Evolutionary conservation across 1,284 basidiomycete species (phyloP).

Genomic region (Coriolopsis trogii): DNA sequence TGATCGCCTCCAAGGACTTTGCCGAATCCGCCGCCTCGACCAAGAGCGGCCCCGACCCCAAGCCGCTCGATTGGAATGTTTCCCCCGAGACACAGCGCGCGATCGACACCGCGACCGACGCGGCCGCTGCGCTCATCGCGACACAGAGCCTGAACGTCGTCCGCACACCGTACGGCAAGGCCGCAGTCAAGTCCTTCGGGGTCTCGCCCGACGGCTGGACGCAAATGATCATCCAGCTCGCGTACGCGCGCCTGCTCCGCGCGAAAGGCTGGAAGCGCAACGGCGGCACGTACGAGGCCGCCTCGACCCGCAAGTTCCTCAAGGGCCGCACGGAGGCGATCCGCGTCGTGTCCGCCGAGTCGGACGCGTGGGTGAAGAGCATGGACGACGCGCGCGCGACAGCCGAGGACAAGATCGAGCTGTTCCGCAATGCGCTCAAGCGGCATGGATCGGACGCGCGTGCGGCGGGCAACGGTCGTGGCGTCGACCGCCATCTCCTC

Average conservation of each 20-base stretch:
- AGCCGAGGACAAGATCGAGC: slow-evolving; percentile 49
- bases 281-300: slow-evolving; percentile 87
- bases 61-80: slow-evolving; percentile 69
- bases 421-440: slow-evolving; percentile 71
- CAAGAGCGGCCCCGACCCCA: slow-evolving; percentile 25
- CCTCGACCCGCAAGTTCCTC: slow-evolving; percentile 81
- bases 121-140: slow-evolving; percentile 63
- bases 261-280: slow-evolving; percentile 40
- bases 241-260: slow-evolving; percentile 70
- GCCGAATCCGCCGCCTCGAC: slow-evolving; percentile 44
- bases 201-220: slow-evolving; percentile 92
- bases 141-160: slow-evolving; percentile 71
- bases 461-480: slow-evolving; percentile 71
- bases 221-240: slow-evolving; percentile 88
- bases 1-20: slow-evolving; percentile 60
- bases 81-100: slow-evolving; percentile 47
- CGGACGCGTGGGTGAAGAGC: slow-evolving; percentile 71
- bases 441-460: slow-evolving; percentile 74
- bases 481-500: slow-evolving; percentile 84
- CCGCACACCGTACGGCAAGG: slow-evolving; percentile 83
- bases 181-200: slow-evolving; percentile 83
- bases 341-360: slow-evolving; percentile 74
- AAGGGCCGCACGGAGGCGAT: slow-evolving; percentile 91
- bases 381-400: slow-evolving; percentile 61
- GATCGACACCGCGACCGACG: slow-evolving; percentile 59